phyloP scores from a whole-genome alignment of 495 filamentous ascomycete species.

The Talaromyces adpressus region DNA sequence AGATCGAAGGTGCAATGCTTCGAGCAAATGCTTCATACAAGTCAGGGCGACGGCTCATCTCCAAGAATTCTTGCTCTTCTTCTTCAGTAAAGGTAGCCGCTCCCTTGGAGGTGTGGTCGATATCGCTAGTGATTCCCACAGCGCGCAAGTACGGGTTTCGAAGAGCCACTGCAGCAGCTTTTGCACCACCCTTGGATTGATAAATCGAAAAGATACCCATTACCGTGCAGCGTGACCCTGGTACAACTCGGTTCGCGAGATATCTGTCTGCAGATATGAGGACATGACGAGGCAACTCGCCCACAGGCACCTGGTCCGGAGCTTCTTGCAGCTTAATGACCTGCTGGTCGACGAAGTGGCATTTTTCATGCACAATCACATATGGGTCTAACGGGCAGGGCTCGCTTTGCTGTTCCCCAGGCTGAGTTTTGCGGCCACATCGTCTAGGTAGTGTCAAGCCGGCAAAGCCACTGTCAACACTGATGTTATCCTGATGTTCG shows the following conservation, averaged over 20 bases:
- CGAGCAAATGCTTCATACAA: conserved; percentile 84
- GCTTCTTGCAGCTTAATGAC: conserved; percentile 98
- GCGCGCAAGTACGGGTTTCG: conserved; percentile 95
- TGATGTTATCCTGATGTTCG: conserved; percentile 61
- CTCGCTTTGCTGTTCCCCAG: conserved; percentile 51
- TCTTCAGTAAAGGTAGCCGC: conserved; percentile 82
- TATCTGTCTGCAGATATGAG: conserved; percentile 93
- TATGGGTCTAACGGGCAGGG: conserved; percentile 93
- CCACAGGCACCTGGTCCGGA: conserved; percentile 95
- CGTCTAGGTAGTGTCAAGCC: conserved; percentile 75
- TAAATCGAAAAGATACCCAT: conserved; percentile 99
- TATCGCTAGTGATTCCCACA: conserved; percentile 82
- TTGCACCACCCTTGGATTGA: conserved; percentile 80
- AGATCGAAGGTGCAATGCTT: conserved; percentile 96
- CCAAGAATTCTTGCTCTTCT: conserved; percentile 95
- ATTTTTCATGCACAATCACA: conserved; percentile 89
- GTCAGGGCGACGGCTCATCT: conserved; percentile 84
- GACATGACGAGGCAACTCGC: conserved; percentile 91
- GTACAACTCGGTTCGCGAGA: conserved; percentile 91
- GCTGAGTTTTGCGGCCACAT: conserved; percentile 56
- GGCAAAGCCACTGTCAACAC: conserved; percentile 75
- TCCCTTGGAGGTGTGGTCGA: conserved; percentile 86
- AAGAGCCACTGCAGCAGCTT: conserved; percentile 82
- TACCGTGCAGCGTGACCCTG: conserved; percentile 87
- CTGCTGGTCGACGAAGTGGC: conserved; percentile 94